Evolutionary conservation across 305 asterid genomes (phyloP).

Genomic region (Ruellia speciosa): DNA sequence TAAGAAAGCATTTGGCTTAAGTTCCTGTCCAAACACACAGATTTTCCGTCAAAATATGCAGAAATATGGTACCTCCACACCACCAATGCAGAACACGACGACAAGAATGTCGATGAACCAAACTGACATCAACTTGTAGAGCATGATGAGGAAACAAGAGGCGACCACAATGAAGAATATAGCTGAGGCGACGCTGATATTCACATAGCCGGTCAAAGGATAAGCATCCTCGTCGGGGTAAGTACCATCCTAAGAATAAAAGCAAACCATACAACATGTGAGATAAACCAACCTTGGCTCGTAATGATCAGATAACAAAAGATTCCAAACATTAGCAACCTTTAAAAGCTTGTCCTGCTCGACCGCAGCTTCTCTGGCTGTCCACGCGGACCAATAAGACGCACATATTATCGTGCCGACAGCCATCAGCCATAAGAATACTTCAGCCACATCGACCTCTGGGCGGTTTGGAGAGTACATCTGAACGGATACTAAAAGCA

Average conservation of each 20-base stretch:
- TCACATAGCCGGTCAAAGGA: constrained; percentile 51
- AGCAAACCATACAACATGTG: constrained; percentile 5
- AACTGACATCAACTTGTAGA: constrained; percentile 82
- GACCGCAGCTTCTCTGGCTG: constrained; percentile 77
- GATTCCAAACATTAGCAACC: constrained; percentile 29
- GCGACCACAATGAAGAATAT: constrained; percentile 72
- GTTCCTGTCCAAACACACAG: too few species aligned
- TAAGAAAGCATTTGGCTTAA: background rate
- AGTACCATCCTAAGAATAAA: constrained; percentile 56
- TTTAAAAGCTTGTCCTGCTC: constrained; percentile 81
- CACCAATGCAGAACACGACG: constrained; percentile 87
- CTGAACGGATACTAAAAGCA: constrained; percentile 66
- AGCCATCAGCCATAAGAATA: constrained; percentile 96
- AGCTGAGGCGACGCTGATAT: constrained; percentile 69
- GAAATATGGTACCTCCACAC: constrained; percentile 57
- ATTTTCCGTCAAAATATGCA: background rate
- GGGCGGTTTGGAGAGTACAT: constrained; percentile 92
- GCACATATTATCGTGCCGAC: constrained; percentile 83
- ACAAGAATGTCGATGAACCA: constrained; percentile 87
- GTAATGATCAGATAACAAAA: constrained; percentile 10
- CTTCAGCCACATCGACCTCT: constrained; percentile 89
- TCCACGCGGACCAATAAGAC: constrained; percentile 98
- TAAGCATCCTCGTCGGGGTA: constrained; percentile 32
- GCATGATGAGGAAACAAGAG: constrained; percentile 83
- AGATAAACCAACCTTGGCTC: constrained; percentile 1